Evolutionary conservation across 345 rosid species (phyloP).

Genomic region (Triadica sebifera): DNA sequence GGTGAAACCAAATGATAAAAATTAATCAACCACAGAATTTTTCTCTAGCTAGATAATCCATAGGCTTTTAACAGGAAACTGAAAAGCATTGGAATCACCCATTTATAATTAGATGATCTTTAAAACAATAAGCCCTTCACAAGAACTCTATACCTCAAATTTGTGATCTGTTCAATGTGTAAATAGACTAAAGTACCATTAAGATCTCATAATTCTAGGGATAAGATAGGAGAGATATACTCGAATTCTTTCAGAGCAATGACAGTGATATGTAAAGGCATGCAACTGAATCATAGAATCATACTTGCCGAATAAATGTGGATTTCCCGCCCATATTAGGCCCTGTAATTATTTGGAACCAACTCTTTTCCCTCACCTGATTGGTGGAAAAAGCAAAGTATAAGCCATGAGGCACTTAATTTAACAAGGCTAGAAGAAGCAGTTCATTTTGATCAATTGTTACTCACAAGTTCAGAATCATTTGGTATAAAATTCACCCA

Average conservation of each 20-base stretch:
- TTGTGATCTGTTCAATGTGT: background rate
- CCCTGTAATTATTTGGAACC: slow-evolving; percentile 98
- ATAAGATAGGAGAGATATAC: background rate
- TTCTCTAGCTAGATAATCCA: background rate
- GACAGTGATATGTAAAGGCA: background rate
- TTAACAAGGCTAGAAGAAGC: slow-evolving; percentile 25
- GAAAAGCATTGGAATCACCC: background rate
- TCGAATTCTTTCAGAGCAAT: background rate
- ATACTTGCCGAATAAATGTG: slow-evolving; percentile 93
- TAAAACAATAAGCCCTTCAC: background rate
- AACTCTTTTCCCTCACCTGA: slow-evolving; percentile 84
- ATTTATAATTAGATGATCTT: background rate
- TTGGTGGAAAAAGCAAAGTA: slow-evolving; percentile 19
- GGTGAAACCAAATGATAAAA: slow-evolving; percentile 15
- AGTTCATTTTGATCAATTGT: slow-evolving; percentile 3
- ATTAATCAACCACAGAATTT: background rate
- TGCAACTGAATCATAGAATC: slow-evolving; percentile 12
- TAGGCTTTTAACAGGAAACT: slow-evolving; percentile 2
- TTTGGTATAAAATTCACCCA: slow-evolving; percentile 99
- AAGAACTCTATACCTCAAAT: background rate
- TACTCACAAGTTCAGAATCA: slow-evolving; percentile 87
- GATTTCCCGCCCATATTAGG: slow-evolving; percentile 99
- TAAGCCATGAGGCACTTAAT: slow-evolving; percentile 19
- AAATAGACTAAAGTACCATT: background rate
- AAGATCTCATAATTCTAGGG: slow-evolving; percentile 7